Evolutionary conservation across 306 rosid genomes (phyloP).

Genomic region (Dryas drummondii): DNA sequence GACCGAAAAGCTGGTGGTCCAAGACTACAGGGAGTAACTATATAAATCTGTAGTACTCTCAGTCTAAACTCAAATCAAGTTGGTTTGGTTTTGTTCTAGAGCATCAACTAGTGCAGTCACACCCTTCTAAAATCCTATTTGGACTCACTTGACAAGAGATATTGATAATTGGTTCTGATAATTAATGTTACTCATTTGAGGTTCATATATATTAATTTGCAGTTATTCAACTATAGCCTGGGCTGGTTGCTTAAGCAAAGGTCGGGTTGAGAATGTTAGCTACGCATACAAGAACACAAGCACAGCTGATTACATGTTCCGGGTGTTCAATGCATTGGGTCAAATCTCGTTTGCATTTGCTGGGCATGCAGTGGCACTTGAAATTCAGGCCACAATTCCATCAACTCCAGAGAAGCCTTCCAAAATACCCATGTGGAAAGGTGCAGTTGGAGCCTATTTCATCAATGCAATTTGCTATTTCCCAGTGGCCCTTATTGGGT

Average conservation of each 20-base stretch:
- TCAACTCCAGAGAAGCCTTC: slow-evolving; percentile 87
- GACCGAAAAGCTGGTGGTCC: too few species aligned
- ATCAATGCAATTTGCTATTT: slow-evolving; percentile 85
- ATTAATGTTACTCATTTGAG: too few species aligned
- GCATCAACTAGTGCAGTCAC: background rate
- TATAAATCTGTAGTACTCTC: too few species aligned
- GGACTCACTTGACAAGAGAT: background rate
- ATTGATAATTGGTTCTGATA: too few species aligned
- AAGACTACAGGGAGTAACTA: too few species aligned
- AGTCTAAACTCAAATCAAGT: too few species aligned
- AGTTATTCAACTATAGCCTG: slow-evolving; percentile 93
- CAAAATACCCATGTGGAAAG: slow-evolving; percentile 83
- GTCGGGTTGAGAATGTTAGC: slow-evolving; percentile 65
- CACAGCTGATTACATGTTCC: slow-evolving; percentile 49
- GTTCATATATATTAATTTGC: slow-evolving; percentile 16
- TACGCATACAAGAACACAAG: slow-evolving; percentile 67
- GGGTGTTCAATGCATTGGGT: slow-evolving; percentile 85
- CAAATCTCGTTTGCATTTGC: slow-evolving; percentile 90
- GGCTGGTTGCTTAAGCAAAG: slow-evolving; percentile 72
- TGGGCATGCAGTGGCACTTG: slow-evolving; percentile 89
- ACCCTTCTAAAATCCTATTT: background rate
- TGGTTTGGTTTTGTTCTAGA: background rate
- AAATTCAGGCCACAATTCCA: slow-evolving; percentile 96
- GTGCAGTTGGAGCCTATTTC: slow-evolving; percentile 74
- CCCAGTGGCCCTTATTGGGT: slow-evolving; percentile 83